Percentiles rank a stretch among this genome's conserved stretches.
Conservation (phyloP, 352 stramenopile genomes). For the Globisporangium acanthophoron region DNA sequence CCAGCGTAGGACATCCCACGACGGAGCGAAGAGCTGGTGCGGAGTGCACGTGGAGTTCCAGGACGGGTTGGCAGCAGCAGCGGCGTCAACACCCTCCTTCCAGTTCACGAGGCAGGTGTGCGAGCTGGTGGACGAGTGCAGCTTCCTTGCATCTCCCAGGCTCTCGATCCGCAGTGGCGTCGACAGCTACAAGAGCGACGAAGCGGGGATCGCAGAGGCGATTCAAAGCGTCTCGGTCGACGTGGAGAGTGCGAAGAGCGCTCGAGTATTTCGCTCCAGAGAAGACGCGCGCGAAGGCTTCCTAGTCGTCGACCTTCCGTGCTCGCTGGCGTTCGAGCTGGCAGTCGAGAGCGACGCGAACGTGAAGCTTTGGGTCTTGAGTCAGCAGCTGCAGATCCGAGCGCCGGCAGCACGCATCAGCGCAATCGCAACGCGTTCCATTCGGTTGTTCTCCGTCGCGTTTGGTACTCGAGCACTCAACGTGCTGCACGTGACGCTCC, state of each 20-base stretch:
- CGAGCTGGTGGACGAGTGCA: constrained; percentile 3
- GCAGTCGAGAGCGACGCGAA: neutral
- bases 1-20: neutral
- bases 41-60: constrained; percentile 4
- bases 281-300: neutral
- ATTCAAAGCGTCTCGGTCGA: constrained; percentile 8
- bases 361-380: constrained; percentile 2
- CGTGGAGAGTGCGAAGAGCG: constrained; percentile 9
- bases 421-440: neutral
- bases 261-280: constrained; percentile 13
- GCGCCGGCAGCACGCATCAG: neutral
- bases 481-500: neutral
- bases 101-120: constrained; percentile 8
- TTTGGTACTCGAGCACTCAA: constrained; percentile 5
- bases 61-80: neutral
- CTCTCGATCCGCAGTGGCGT: neutral
- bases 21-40: neutral
- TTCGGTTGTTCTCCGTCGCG: constrained; percentile 10
- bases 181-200: constrained; percentile 10
- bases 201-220: constrained; percentile 10
- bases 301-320: constrained; percentile 9
- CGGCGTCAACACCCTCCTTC: neutral
- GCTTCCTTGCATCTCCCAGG: neutral
- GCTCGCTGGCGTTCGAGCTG: constrained; percentile 6
- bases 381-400: constrained; percentile 1